Evolutionary conservation across 305 asterid species (phyloP).

Genomic region (Plantago lanceolata): DNA sequence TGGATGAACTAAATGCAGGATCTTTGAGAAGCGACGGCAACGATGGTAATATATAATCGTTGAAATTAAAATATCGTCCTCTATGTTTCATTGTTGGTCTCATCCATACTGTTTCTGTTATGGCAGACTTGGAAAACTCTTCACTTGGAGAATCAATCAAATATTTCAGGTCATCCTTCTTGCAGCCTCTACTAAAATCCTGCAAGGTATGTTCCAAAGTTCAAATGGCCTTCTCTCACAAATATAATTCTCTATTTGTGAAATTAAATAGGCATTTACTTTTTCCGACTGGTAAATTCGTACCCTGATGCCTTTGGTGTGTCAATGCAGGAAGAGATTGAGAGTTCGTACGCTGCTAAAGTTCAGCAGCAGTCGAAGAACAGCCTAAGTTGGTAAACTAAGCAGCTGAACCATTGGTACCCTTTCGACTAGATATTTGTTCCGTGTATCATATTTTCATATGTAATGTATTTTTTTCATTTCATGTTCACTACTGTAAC

Average conservation of each 20-base stretch:
- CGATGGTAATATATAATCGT: constrained; percentile 38
- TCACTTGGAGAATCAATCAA: constrained; percentile 70
- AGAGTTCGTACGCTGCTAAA: constrained; percentile 52
- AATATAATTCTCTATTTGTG: background rate
- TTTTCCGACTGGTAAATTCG: no score
- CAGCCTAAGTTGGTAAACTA: constrained; percentile 50
- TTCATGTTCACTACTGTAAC: background rate
- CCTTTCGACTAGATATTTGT: no score
- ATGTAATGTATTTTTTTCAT: background rate
- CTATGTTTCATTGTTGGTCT: constrained; percentile 15
- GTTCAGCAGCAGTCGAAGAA: constrained; percentile 63
- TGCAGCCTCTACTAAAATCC: constrained; percentile 82
- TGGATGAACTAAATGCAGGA: constrained; percentile 74
- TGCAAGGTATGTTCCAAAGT: constrained; percentile 64
- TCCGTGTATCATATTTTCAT: no score
- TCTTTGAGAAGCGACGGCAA: constrained; percentile 45
- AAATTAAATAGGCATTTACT: no score
- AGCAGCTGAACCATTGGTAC: background rate
- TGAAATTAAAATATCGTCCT: constrained; percentile 5
- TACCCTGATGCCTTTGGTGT: background rate
- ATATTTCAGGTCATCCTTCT: constrained; percentile 65
- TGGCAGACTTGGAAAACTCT: constrained; percentile 70
- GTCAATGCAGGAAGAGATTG: constrained; percentile 71
- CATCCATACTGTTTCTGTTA: constrained; percentile 11
- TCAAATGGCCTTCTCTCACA: constrained; percentile 9